Percentiles rank a stretch among this genome's conserved stretches.
phyloP scores from a whole-genome alignment of 2,329 filamentous ascomycete species.

The Fusarium sp. region DNA sequence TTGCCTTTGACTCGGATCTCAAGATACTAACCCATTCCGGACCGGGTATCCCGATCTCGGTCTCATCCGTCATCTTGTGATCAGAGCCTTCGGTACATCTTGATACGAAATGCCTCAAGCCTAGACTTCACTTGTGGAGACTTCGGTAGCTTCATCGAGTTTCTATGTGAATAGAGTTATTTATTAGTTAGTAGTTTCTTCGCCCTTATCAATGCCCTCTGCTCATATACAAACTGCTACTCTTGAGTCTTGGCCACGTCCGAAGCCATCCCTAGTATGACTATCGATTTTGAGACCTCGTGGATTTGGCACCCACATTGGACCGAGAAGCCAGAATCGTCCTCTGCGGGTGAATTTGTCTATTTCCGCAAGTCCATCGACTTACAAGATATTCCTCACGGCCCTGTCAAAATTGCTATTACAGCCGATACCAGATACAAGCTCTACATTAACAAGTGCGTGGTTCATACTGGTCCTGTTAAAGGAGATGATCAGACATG shows the following conservation, averaged over 20 bases:
- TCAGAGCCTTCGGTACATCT: background rate
- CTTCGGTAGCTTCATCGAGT: background rate
- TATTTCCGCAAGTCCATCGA: background rate
- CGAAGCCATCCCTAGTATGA: background rate
- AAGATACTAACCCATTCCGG: background rate
- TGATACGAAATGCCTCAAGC: background rate
- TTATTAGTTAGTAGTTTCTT: background rate
- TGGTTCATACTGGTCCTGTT: background rate
- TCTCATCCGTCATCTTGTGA: background rate
- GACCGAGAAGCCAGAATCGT: background rate
- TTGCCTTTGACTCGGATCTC: background rate
- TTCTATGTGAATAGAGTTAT: background rate
- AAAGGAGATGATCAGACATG: background rate
- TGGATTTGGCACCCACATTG: background rate
- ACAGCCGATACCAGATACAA: background rate
- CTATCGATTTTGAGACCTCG: background rate
- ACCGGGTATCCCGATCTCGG: background rate
- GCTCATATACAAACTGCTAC: background rate
- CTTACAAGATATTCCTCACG: background rate
- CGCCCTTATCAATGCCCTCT: background rate
- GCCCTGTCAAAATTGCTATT: background rate
- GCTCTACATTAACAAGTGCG: background rate
- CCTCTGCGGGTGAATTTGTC: background rate
- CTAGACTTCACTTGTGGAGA: background rate
- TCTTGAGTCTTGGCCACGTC: background rate